A percentile compares a stretch with the other conserved stretches of the same genome.
These are phyloP conservation scores for Apostasia ramifera DNA, from an alignment of 106 monocot genomes.

Conservation along the genomic window DNA sequence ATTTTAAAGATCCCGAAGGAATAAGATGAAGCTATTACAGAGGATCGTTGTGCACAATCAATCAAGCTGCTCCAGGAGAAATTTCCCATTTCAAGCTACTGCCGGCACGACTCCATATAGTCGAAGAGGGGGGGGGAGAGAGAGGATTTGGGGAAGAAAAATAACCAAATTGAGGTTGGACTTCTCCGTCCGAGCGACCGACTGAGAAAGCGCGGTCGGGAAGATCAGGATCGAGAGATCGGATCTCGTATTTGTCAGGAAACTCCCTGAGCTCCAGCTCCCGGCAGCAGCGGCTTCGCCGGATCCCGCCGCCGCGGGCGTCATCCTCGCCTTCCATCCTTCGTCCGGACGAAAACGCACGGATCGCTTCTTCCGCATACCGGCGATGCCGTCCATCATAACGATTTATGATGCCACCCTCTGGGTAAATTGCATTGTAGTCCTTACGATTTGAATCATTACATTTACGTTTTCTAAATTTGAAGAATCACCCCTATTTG, in stretches of 20 bases:
- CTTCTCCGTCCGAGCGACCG: constrained; percentile 41
- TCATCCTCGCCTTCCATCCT: constrained; percentile 1
- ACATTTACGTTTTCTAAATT: no score
- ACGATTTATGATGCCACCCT: no score
- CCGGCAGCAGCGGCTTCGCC: constrained; percentile 36
- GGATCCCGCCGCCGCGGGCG: neutral
- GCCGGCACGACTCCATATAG: neutral
- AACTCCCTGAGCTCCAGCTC: constrained; percentile 70
- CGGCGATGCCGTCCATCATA: no score
- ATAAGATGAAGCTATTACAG: no score
- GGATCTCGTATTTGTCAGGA: constrained; percentile 65
- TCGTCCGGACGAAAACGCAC: no score
- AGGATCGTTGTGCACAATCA: no score
- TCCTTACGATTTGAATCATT: no score
- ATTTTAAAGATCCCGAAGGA: no score
- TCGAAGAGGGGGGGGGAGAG: neutral
- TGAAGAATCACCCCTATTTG: no score
- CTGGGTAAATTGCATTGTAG: no score
- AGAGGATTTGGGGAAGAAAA: neutral
- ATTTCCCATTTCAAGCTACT: neutral
- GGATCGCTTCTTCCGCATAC: no score
- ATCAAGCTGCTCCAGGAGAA: neutral
- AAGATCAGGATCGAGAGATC: constrained; percentile 51
- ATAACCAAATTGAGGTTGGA: constrained; percentile 31
- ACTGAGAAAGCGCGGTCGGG: constrained; percentile 54